Percentiles rank a stretch among this genome's conserved stretches.
These are phyloP conservation scores for Suillus discolor DNA, from an alignment of 768 basidiomycete species.

Conservation along the genomic window DNA sequence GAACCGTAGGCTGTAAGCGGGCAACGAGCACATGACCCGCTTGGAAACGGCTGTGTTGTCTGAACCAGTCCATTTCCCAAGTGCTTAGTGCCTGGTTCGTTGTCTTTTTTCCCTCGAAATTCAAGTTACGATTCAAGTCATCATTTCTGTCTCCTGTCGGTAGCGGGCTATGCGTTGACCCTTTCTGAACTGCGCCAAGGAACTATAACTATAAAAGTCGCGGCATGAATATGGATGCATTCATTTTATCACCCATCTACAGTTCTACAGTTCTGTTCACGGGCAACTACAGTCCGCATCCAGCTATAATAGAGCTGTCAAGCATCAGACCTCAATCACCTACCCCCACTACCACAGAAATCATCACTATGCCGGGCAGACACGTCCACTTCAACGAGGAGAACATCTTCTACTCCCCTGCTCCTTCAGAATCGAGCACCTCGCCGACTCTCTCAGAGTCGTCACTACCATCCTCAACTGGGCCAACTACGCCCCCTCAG, in stretches of 20 bases:
- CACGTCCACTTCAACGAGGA: conserved; percentile 36
- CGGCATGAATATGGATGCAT: background rate
- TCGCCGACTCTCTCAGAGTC: conserved; percentile 31
- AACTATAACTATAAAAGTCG: background rate
- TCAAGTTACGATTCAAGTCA: background rate
- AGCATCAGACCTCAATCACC: conserved; percentile 10
- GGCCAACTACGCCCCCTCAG: conserved; percentile 33
- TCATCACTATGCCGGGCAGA: conserved; percentile 26
- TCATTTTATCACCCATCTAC: background rate
- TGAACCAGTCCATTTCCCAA: background rate
- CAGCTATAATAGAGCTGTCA: background rate
- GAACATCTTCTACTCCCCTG: conserved; percentile 36
- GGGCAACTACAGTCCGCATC: background rate
- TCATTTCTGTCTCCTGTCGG: background rate
- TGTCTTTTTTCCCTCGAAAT: background rate
- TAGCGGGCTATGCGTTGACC: background rate
- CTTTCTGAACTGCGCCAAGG: background rate
- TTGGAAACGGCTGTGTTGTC: background rate
- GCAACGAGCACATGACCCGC: background rate
- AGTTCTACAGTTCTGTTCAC: background rate
- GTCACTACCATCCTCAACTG: conserved; percentile 33
- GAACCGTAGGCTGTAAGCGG: background rate
- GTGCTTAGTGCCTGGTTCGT: conserved; percentile 1
- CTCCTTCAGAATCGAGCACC: conserved; percentile 16
- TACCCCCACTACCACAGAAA: conserved; percentile 4